phyloP scores from a whole-genome alignment of 2,329 filamentous ascomycete genomes.

The Aspergillus fischeri region DNA sequence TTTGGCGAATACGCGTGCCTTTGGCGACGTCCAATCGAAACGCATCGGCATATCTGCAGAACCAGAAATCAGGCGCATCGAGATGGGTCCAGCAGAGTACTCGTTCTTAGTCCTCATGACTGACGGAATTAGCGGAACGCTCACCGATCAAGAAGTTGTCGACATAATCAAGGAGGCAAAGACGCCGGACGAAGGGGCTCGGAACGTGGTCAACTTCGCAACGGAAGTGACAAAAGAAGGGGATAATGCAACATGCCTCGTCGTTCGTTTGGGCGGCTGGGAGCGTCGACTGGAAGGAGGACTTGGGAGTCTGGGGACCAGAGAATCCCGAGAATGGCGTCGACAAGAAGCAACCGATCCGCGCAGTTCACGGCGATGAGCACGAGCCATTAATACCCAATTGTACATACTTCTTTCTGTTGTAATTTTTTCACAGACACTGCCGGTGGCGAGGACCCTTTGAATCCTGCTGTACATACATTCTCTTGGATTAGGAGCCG shows the following conservation, averaged over 20 bases:
- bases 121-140: conserved; percentile 81
- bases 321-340: conserved; percentile 83
- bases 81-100: conserved; percentile 79
- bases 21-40: conserved; percentile 89
- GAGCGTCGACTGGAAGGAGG: conserved; percentile 70
- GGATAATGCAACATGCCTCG: conserved; percentile 62
- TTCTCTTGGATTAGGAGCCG: neutral
- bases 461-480: neutral
- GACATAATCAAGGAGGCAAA: conserved; percentile 91
- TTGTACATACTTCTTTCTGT: conserved; percentile 19
- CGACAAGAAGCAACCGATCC: conserved; percentile 78
- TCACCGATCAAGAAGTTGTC: conserved; percentile 91
- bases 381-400: conserved; percentile 5
- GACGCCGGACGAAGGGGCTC: conserved; percentile 81
- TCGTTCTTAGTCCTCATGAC: conserved; percentile 83
- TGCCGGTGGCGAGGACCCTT: conserved; percentile 6
- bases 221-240: conserved; percentile 71
- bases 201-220: conserved; percentile 77
- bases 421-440: conserved; percentile 3
- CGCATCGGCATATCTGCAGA: conserved; percentile 92
- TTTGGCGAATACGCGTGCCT: conserved; percentile 87
- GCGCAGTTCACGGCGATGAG: conserved; percentile 58
- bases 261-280: conserved; percentile 62
- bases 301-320: conserved; percentile 81
- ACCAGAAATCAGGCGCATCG: conserved; percentile 76